Base-by-base conservation (phyloP, 2,329 filamentous ascomycete genomes). In the Cytospora piceae region DNA sequence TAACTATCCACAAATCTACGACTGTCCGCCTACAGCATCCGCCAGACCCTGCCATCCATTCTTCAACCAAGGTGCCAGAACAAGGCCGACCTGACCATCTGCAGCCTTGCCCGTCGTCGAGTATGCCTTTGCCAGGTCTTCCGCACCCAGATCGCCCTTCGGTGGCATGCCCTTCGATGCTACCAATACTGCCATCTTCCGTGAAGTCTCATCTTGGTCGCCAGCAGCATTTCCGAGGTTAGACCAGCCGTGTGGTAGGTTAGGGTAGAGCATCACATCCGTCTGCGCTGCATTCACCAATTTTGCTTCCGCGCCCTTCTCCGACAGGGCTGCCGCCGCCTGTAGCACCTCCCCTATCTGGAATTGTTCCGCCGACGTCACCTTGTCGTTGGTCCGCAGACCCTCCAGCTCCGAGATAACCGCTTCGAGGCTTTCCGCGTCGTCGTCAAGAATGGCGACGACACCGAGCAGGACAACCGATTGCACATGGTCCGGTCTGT, bases 111-210 rank as follows among this genome's bases (percentile, higher is more conserved):
- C 89, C 0, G 90, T 93, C 0, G 90, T 89, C 1, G 90, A 86
- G 80, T 91, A 93, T 6, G 92, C 90, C 69, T 81, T 80, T 2
- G 91, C 87, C 63, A 98, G 77, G 67, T 92, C 91, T 29, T 83
- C 81, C 1, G 92, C 88, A 22, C 85, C 85, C 15, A 96, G 78
- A 1, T 82, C 78, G 0, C 93, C 92, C 59, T 83, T 78, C 0
- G 94, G 93, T 42, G 93, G 91, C 2, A 94, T 87, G 11, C 86
- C 88, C 71, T 89, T 88, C 46, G 85, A 74, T 0, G 94, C 93
- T n/a, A 93, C 92, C 73, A 88, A 84, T 67, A 96, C 81, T 1
- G 93, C 92, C 87, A 97, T 93, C 70, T 91, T 87, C 3, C 91
- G 89, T 0, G 82, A 78, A 63, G 83, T 79, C n/a, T 79, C 78